Conservation (phyloP, 225 moss, liverwort and hornwort species). For the Asterella californica region DNA sequence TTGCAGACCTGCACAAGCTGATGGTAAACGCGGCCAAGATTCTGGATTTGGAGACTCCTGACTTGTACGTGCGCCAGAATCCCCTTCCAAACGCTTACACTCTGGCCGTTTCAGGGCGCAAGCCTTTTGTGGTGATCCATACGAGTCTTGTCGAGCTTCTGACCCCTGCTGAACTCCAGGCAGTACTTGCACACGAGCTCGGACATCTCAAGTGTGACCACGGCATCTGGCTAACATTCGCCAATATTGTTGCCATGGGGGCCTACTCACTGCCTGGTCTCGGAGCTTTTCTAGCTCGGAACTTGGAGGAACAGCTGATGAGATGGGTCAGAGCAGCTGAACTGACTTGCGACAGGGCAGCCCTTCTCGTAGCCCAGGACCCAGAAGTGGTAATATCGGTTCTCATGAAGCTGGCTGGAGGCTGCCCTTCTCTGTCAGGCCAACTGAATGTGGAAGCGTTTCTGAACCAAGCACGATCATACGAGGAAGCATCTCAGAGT, state of each 20-base stretch:
- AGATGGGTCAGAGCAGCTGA: constrained; percentile 57
- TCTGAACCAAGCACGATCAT: constrained; percentile 51
- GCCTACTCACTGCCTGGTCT: constrained; percentile 56
- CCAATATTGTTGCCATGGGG: constrained; percentile 52
- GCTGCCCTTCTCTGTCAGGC: constrained; percentile 47
- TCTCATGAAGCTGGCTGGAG: constrained; percentile 56
- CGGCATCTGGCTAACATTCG: constrained; percentile 57
- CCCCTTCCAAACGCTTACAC: constrained; percentile 56
- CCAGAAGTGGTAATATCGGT: constrained; percentile 57
- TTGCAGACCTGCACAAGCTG: constrained; percentile 47
- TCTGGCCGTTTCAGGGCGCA: constrained; percentile 54
- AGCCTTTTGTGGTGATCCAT: constrained; percentile 55
- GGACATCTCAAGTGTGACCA: constrained; percentile 61
- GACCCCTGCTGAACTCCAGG: constrained; percentile 46
- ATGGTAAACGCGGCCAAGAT: constrained; percentile 49
- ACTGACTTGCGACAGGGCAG: constrained; percentile 57
- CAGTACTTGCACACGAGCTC: constrained; percentile 54
- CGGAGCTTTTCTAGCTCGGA: constrained; percentile 50
- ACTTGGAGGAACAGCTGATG: constrained; percentile 57
- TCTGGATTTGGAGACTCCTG: constrained; percentile 49
- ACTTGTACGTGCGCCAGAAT: constrained; percentile 52
- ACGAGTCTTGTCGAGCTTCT: constrained; percentile 57
- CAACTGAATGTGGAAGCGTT: constrained; percentile 53
- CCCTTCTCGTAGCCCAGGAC: constrained; percentile 56
- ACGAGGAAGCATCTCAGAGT: constrained; percentile 57